phyloP scores from a whole-genome alignment of 2,329 filamentous ascomycete genomes.

The Chrysoporthe deuterocubensis region DNA sequence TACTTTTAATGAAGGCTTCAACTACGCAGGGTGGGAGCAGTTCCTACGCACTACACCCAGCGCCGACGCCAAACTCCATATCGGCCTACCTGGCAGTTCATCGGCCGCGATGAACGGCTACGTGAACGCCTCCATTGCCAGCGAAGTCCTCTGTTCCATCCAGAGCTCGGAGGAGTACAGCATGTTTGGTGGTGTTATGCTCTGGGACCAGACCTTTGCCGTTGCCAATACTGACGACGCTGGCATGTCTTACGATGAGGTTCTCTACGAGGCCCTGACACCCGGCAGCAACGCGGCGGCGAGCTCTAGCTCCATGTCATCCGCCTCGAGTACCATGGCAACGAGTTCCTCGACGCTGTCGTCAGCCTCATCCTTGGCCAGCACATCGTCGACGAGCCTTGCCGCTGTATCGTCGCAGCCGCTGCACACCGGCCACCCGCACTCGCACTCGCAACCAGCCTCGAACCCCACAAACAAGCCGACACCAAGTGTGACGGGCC shows the following conservation, averaged over 20 bases:
- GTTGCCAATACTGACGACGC: slow-evolving; percentile 28
- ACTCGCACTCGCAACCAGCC: not conserved
- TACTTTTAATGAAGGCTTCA: slow-evolving; percentile 37
- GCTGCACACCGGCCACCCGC: not conserved
- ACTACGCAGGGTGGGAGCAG: slow-evolving; percentile 43
- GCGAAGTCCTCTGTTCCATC: slow-evolving; percentile 33
- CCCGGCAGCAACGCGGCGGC: slow-evolving; percentile 21
- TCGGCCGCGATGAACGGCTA: slow-evolving; percentile 36
- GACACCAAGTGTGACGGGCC: not conserved
- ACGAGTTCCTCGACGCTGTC: not conserved
- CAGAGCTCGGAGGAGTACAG: slow-evolving; percentile 29
- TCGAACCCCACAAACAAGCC: slow-evolving; percentile 7
- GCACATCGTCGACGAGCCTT: not conserved
- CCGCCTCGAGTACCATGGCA: not conserved
- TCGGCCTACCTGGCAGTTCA: slow-evolving; percentile 42
- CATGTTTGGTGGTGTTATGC: slow-evolving; percentile 40
- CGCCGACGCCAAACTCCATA: slow-evolving; percentile 42
- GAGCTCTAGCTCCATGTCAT: slow-evolving; percentile 22
- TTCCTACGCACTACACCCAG: slow-evolving; percentile 40
- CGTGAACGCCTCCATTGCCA: slow-evolving; percentile 30
- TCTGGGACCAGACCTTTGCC: slow-evolving; percentile 38
- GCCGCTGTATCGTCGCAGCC: not conserved
- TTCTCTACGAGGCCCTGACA: slow-evolving; percentile 31
- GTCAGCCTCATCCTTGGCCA: not conserved
- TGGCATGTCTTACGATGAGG: slow-evolving; percentile 33